A percentile compares a stretch with the other conserved stretches of the same genome.
Evolutionary conservation across 257 asterid species (phyloP).

Genomic region (Solanum arcanum): DNA sequence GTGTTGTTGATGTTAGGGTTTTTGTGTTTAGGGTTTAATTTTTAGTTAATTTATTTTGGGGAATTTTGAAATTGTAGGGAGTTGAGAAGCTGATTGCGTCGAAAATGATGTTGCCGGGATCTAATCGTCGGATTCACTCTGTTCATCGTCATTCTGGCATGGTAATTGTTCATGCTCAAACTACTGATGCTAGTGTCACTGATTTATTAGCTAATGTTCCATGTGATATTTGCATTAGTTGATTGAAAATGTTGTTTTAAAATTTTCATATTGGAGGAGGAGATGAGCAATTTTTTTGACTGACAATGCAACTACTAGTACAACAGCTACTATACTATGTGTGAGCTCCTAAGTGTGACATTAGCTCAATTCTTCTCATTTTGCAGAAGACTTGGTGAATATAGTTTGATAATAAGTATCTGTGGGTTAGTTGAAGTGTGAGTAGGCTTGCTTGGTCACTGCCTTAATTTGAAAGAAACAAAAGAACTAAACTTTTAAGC

Average conservation of each 20-base stretch:
- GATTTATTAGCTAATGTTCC: background rate
- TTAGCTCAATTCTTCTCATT: background rate
- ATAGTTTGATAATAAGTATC: background rate
- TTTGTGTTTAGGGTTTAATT: background rate
- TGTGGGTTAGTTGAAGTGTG: background rate
- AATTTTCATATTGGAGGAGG: background rate
- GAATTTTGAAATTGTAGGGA: constrained; percentile 31
- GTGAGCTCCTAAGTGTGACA: background rate
- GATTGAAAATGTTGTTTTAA: background rate
- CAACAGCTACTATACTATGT: background rate
- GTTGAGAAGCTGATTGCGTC: constrained; percentile 90
- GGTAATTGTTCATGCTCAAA: constrained; percentile 22
- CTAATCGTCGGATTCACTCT: constrained; percentile 79
- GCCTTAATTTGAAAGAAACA: background rate
- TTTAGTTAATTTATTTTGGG: background rate
- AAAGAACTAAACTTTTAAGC: background rate
- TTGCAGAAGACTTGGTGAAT: background rate
- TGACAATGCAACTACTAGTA: background rate
- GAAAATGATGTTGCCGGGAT: constrained; percentile 87
- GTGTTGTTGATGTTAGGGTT: constrained; percentile 5
- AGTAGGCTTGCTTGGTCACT: background rate
- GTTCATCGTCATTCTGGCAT: constrained; percentile 90
- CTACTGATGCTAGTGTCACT: background rate
- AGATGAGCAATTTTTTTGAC: background rate
- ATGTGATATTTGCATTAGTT: background rate